Percentiles rank a stretch among this genome's conserved stretches.
Evolutionary conservation across 2,329 filamentous ascomycete genomes (phyloP).

Genomic region (Ampelomyces quisqualis): DNA sequence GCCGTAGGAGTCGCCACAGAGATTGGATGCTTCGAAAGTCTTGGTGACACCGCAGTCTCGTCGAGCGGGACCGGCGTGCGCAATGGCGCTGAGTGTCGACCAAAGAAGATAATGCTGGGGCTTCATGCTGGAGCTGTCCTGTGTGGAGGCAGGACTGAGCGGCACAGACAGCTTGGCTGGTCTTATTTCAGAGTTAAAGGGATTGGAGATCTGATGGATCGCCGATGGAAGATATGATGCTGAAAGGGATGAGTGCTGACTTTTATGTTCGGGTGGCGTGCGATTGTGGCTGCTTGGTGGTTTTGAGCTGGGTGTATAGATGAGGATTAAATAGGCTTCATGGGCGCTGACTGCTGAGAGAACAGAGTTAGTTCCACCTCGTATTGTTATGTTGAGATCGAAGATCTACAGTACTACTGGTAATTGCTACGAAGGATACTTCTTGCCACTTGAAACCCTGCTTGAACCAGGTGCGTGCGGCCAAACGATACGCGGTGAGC

Average conservation of each 20-base stretch:
- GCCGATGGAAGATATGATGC: neutral
- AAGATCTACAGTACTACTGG: neutral
- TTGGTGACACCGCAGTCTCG: slow-evolving; percentile 19
- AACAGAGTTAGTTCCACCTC: neutral
- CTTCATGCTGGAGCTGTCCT: slow-evolving; percentile 9
- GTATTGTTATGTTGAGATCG: neutral
- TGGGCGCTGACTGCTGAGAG: neutral
- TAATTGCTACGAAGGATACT: neutral
- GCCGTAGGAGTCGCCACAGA: slow-evolving; percentile 21
- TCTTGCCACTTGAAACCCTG: neutral
- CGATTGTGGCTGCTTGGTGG: neutral
- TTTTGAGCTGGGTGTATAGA: neutral
- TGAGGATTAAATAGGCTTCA: neutral
- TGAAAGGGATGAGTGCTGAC: neutral
- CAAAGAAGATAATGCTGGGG: slow-evolving; percentile 3
- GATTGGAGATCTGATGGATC: neutral
- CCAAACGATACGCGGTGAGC: neutral
- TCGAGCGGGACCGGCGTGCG: slow-evolving; percentile 14
- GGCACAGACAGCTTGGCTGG: neutral
- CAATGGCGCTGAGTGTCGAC: slow-evolving; percentile 3
- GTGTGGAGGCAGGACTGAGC: neutral
- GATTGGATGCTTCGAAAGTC: slow-evolving; percentile 23
- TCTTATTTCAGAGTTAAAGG: neutral
- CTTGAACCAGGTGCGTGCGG: too few species aligned
- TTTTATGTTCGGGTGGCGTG: neutral